Percentiles rank a stretch among this genome's conserved stretches.
These are phyloP conservation scores for Phytophthora citricola DNA, from an alignment of 352 stramenopile genomes.

Conservation along the genomic window DNA sequence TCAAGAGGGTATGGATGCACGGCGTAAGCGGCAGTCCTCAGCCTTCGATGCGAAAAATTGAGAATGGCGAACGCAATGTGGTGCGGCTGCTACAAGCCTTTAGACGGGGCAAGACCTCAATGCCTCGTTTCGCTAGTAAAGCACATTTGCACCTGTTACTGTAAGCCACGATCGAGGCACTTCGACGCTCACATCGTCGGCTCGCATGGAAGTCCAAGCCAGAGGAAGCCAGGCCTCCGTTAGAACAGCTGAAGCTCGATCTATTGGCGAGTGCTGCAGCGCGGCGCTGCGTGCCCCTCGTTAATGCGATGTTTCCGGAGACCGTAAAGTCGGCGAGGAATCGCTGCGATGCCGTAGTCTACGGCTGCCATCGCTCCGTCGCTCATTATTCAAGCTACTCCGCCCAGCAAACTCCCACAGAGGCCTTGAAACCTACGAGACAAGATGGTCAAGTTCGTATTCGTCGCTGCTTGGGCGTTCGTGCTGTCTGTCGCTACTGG, in stretches of 20 bases:
- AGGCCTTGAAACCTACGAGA: neutral
- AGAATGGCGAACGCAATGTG: constrained; percentile 13
- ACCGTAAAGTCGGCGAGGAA: constrained; percentile 6
- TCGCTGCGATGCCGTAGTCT: neutral
- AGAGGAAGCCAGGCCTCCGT: constrained; percentile 10
- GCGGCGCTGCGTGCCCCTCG: constrained; percentile 6
- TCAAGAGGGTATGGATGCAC: constrained; percentile 4
- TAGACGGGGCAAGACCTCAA: constrained; percentile 6
- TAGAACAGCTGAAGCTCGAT: constrained; percentile 21
- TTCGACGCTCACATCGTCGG: neutral
- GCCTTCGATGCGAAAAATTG: constrained; percentile 20
- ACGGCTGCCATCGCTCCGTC: neutral
- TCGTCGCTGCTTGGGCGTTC: constrained; percentile 1
- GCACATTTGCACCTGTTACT: no score
- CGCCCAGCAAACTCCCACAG: no score
- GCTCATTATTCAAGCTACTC: neutral
- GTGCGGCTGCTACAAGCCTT: constrained; percentile 10
- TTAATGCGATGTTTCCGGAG: constrained; percentile 7
- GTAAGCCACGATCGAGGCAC: no score
- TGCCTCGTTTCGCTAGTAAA: no score
- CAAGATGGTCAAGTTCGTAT: constrained; percentile 16
- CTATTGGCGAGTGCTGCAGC: constrained; percentile 13
- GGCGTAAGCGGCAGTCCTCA: no score
- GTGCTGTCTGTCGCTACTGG: constrained; percentile 5
- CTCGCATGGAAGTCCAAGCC: constrained; percentile 6